These are phyloP conservation scores for Candida dubliniensis DNA, from an alignment of 1,139 yeast species.

Conservation along the genomic window DNA sequence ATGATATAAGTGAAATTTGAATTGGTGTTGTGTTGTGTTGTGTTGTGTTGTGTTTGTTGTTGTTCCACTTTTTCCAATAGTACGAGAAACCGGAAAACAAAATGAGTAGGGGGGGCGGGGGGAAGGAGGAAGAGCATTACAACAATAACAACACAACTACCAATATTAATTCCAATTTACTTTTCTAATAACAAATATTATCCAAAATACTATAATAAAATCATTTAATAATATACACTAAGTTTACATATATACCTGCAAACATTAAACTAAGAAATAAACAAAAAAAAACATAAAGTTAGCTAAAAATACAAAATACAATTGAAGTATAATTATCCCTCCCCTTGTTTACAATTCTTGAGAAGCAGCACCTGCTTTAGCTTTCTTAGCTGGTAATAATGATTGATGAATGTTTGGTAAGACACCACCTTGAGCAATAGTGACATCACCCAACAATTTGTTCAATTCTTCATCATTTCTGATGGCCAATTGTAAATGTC, in stretches of 20 bases:
- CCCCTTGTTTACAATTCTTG: conserved; percentile 63
- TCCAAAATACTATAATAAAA: not conserved
- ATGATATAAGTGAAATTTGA: not conserved
- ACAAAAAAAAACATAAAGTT: not conserved
- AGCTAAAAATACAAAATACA: conserved; percentile 14
- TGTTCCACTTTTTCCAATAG: not conserved
- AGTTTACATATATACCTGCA: conserved; percentile 3
- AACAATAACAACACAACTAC: too few relatives aligned
- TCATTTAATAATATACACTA: conserved; percentile 5
- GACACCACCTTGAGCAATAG: conserved; percentile 98
- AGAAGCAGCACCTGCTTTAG: conserved; percentile 74
- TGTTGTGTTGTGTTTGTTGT: too few relatives aligned
- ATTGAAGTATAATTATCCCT: not conserved
- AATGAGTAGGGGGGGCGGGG: not conserved
- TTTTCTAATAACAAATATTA: not conserved
- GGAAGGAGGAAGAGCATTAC: not conserved
- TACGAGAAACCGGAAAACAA: too few relatives aligned
- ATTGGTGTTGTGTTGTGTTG: too few relatives aligned
- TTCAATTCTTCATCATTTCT: conserved; percentile 56
- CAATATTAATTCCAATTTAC: too few relatives aligned
- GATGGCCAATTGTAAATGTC: conserved; percentile 55
- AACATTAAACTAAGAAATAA: conserved; percentile 6
- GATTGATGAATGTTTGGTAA: conserved; percentile 95
- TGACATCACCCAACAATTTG: conserved; percentile 80
- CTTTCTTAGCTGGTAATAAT: conserved; percentile 92